Conservation (phyloP, 352 stramenopile genomes). For the Globisporangium perplexum region DNA sequence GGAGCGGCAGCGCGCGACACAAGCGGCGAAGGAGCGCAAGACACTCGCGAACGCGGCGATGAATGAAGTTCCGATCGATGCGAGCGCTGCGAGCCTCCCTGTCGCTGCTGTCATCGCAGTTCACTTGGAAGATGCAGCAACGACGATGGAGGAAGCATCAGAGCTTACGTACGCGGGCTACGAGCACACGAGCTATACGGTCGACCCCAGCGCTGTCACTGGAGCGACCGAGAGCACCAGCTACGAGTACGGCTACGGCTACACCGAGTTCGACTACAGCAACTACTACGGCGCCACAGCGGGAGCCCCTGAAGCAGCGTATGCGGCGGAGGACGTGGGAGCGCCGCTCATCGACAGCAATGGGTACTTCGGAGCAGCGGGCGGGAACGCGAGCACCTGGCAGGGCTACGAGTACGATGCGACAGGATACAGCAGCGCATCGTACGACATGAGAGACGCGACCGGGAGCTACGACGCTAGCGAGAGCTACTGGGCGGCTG, state of each 20-base stretch:
- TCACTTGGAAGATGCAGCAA: background rate
- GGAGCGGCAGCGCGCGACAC: conserved; percentile 13
- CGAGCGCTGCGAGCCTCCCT: background rate
- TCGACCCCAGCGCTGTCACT: background rate
- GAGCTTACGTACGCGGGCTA: background rate
- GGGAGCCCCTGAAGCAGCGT: background rate
- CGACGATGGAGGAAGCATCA: background rate
- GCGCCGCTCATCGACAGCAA: conserved; percentile 20
- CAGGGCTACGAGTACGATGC: conserved; percentile 19
- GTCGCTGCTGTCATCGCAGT: background rate
- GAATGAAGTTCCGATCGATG: background rate
- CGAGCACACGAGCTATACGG: background rate
- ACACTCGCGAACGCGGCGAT: background rate
- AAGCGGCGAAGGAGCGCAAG: conserved; percentile 15
- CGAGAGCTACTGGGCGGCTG: background rate
- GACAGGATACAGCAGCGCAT: background rate
- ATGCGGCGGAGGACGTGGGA: background rate
- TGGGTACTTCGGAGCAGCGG: conserved; percentile 24
- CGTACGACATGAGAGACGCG: background rate
- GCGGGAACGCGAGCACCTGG: conserved; percentile 27
- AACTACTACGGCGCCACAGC: conserved; percentile 5
- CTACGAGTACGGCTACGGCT: conserved; percentile 24
- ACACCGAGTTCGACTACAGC: conserved; percentile 8
- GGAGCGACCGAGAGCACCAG: conserved; percentile 17
- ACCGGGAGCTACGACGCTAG: background rate